phyloP scores from a whole-genome alignment of 2,329 filamentous ascomycete genomes.

The Rasamsonia emersonii region DNA sequence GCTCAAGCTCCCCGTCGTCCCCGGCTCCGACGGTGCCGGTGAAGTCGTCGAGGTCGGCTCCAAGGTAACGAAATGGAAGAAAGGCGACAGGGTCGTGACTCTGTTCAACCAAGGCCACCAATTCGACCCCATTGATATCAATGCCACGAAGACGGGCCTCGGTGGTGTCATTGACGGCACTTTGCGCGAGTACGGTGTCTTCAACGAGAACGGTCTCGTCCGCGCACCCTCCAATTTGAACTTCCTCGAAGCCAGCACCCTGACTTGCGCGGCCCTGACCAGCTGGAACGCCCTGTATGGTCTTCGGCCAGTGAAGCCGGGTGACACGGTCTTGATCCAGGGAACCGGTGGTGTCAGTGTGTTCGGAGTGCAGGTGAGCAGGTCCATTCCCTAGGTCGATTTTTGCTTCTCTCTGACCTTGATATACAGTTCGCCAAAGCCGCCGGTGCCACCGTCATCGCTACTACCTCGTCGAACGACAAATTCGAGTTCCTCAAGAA shows the following conservation, averaged over 20 bases:
- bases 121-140: conserved; percentile 36
- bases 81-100: conserved; percentile 50
- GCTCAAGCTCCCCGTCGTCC: conserved; percentile 21
- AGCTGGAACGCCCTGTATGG: conserved; percentile 61
- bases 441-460: conserved; percentile 46
- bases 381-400: no score
- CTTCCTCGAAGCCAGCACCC: conserved; percentile 47
- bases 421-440: conserved; percentile 38
- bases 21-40: conserved; percentile 34
- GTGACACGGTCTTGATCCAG: conserved; percentile 50
- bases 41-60: conserved; percentile 45
- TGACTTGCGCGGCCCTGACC: conserved; percentile 55
- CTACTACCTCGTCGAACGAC: conserved; percentile 49
- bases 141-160: conserved; percentile 47
- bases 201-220: conserved; percentile 61
- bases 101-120: conserved; percentile 52
- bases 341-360: conserved; percentile 54
- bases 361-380: conserved; percentile 48
- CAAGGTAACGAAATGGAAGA: conserved; percentile 48
- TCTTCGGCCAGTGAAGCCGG: conserved; percentile 44
- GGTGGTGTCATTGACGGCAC: conserved; percentile 62
- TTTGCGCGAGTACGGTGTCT: conserved; percentile 59
- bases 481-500: conserved; percentile 47
- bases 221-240: conserved; percentile 49
- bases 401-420: background rate